Evolutionary conservation across 441 rosid genomes (phyloP).

Genomic region (Arabidopsis hybrid): DNA sequence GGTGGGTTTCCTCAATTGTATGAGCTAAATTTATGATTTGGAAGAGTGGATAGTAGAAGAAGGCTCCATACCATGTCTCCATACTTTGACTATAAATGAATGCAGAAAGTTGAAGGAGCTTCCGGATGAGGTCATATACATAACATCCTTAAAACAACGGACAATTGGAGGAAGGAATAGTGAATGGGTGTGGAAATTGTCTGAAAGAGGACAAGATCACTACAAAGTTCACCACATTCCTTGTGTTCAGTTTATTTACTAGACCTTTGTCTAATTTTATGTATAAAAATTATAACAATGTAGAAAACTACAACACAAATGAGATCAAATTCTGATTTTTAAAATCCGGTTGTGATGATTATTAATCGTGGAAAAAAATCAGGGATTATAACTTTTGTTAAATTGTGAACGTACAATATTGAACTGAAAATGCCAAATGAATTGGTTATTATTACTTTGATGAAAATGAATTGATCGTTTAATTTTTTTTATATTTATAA

Average conservation of each 20-base stretch:
- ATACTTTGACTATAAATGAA: not conserved
- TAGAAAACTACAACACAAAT: no score
- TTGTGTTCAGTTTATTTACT: not conserved
- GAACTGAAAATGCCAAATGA: no score
- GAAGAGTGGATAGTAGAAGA: slow-evolving; percentile 11
- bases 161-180: not conserved
- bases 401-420: no score
- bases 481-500: no score
- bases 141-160: not conserved
- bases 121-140: not conserved
- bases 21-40: not conserved
- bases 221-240: not conserved
- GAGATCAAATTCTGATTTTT: no score
- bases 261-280: no score
- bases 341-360: no score
- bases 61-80: not conserved
- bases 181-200: not conserved
- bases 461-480: no score
- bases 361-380: no score
- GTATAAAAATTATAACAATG: no score
- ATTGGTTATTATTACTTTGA: no score
- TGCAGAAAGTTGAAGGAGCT: not conserved
- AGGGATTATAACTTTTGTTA: no score
- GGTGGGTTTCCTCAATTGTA: not conserved
- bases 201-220: not conserved